Conservation (phyloP, 257 asterid species). For the Galeopsis tetrahit region DNA sequence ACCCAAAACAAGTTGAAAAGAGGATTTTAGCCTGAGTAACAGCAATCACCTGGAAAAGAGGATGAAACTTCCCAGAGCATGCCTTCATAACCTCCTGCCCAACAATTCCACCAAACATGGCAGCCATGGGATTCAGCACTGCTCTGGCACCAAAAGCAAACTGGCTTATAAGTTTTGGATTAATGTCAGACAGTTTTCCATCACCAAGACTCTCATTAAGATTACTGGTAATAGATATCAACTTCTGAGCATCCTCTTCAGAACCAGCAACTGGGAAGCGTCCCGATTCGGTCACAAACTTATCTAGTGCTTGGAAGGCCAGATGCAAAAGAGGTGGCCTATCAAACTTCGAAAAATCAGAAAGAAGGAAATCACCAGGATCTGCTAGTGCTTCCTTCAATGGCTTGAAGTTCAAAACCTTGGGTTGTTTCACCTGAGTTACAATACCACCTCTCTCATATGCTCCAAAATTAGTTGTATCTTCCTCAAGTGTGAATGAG, state of each 20-base stretch:
- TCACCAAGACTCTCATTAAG: conserved; percentile 69
- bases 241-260: conserved; percentile 84
- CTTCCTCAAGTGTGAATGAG: conserved; percentile 88
- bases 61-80: conserved; percentile 96
- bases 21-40: conserved; percentile 14
- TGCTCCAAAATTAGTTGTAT: conserved; percentile 65
- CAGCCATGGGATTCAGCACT: conserved; percentile 94
- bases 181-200: conserved; percentile 69
- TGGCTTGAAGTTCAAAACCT: conserved; percentile 83
- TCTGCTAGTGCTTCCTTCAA: conserved; percentile 76
- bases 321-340: conserved; percentile 87
- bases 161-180: conserved; percentile 69
- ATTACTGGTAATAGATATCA: conserved; percentile 65
- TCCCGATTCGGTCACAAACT: conserved; percentile 65
- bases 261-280: conserved; percentile 83
- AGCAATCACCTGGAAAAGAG: conserved; percentile 75
- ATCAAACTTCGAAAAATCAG: conserved; percentile 93
- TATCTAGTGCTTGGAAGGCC: conserved; percentile 87
- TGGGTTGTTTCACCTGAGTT: conserved; percentile 89
- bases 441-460: conserved; percentile 92
- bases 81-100: conserved; percentile 98
- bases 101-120: conserved; percentile 96
- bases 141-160: conserved; percentile 94
- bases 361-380: conserved; percentile 89
- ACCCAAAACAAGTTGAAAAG: background rate